phyloP scores from a whole-genome alignment of 2,329 filamentous ascomycete species.

The Hymenoscyphus fructigenus region DNA sequence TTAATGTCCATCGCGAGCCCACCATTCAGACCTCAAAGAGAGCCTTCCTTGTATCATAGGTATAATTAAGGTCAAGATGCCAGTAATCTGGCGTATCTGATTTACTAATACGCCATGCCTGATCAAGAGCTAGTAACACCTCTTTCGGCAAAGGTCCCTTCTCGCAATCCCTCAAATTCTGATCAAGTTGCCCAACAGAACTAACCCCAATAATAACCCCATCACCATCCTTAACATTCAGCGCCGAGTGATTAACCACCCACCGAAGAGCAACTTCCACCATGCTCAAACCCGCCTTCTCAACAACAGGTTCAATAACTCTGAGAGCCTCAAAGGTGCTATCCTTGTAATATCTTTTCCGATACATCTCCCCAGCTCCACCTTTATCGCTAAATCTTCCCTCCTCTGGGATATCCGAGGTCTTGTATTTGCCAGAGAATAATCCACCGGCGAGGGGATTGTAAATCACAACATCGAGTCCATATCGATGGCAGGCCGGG shows the following conservation, averaged over 20 bases:
- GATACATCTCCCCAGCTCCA: constrained; percentile 49
- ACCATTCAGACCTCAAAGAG: constrained; percentile 22
- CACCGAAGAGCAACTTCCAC: constrained; percentile 62
- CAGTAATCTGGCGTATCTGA: constrained; percentile 40
- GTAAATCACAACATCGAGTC: constrained; percentile 76
- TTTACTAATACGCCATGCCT: constrained; percentile 62
- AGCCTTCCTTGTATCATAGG: constrained; percentile 30
- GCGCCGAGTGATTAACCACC: constrained; percentile 56
- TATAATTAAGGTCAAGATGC: constrained; percentile 35
- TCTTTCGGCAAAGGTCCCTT: constrained; percentile 62
- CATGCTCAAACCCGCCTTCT: constrained; percentile 58
- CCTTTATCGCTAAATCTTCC: constrained; percentile 67
- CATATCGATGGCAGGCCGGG: constrained; percentile 69
- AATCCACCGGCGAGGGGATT: constrained; percentile 81
- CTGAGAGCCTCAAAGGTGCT: constrained; percentile 59
- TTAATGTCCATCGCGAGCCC: background rate
- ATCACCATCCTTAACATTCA: constrained; percentile 51
- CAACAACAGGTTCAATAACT: constrained; percentile 58
- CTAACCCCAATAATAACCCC: constrained; percentile 44
- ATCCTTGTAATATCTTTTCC: constrained; percentile 62
- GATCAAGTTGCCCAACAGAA: constrained; percentile 41
- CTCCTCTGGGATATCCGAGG: constrained; percentile 52
- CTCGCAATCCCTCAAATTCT: constrained; percentile 44
- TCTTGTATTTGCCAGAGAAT: constrained; percentile 69
- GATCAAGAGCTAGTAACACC: constrained; percentile 60